Percentiles rank a stretch among this genome's conserved stretches.
These are phyloP conservation scores for Coniochaeta pulveracea DNA, from an alignment of 2,329 filamentous ascomycete species.

Conservation along the genomic window DNA sequence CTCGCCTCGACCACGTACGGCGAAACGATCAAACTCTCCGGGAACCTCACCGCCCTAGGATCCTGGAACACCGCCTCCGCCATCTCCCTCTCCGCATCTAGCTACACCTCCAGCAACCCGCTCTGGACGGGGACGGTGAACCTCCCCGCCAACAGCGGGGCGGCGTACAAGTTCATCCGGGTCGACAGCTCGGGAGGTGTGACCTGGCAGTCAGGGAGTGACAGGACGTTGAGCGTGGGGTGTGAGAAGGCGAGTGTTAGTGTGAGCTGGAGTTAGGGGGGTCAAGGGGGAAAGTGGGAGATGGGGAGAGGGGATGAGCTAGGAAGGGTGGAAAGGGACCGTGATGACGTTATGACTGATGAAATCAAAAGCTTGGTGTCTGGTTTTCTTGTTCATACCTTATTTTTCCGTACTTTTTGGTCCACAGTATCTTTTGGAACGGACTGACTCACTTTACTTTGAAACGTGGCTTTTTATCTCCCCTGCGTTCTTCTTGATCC, in stretches of 20 bases:
- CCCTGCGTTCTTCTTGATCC: too few relatives aligned
- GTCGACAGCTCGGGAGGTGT: slow-evolving; percentile 31
- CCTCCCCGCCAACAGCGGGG: slow-evolving; percentile 30
- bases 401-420: too few relatives aligned
- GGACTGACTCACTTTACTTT: too few relatives aligned
- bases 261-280: slow-evolving; percentile 16
- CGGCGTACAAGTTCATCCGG: slow-evolving; percentile 46
- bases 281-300: too few relatives aligned
- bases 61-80: slow-evolving; percentile 34
- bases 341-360: too few relatives aligned
- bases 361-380: too few relatives aligned
- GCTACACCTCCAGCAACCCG: slow-evolving; percentile 36
- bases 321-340: too few relatives aligned
- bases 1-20: slow-evolving; percentile 13
- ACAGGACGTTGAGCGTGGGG: slow-evolving; percentile 18
- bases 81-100: slow-evolving; percentile 31
- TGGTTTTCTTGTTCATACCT: too few relatives aligned
- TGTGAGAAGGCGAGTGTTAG: slow-evolving; percentile 12
- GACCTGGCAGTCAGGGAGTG: slow-evolving; percentile 40
- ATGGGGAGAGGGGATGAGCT: too few relatives aligned
- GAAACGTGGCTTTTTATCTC: too few relatives aligned
- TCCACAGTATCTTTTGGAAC: too few relatives aligned
- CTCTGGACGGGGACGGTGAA: slow-evolving; percentile 37
- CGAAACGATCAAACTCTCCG: slow-evolving; percentile 15
- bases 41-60: slow-evolving; percentile 26